These are phyloP conservation scores for Chlorella sp. DNA, from an alignment of 139 green algal species.

Conservation along the genomic window DNA sequence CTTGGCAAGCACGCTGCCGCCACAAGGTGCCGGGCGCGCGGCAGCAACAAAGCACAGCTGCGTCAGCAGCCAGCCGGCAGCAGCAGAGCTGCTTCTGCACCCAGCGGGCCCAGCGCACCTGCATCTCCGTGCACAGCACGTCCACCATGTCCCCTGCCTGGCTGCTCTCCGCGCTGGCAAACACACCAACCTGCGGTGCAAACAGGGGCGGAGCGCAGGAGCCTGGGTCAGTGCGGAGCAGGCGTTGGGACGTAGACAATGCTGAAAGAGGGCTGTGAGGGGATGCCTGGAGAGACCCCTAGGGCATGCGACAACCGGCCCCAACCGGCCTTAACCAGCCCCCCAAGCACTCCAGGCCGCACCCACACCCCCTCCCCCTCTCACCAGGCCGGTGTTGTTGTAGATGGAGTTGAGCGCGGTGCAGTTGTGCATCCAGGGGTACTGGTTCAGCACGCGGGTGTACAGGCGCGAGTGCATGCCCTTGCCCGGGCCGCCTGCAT, in stretches of 20 bases:
- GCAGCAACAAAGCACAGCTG: neutral
- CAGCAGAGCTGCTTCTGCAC: too few relatives aligned
- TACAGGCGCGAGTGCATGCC: conserved; percentile 98
- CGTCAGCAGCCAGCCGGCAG: neutral
- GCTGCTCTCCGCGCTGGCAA: conserved; percentile 54
- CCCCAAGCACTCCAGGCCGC: neutral
- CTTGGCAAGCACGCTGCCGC: too few relatives aligned
- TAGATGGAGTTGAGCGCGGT: conserved; percentile 87
- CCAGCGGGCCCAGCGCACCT: conserved; percentile 37
- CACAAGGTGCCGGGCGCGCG: neutral
- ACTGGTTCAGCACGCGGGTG: conserved; percentile 89
- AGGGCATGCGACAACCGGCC: too few relatives aligned
- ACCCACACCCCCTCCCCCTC: conserved; percentile 21
- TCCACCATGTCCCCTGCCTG: conserved; percentile 55
- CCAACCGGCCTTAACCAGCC: neutral
- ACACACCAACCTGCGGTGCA: conserved; percentile 66
- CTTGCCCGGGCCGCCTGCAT: conserved; percentile 86
- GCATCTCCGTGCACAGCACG: conserved; percentile 58
- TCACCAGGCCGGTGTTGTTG: conserved; percentile 88
- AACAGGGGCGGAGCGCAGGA: conserved; percentile 8
- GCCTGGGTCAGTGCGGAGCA: neutral
- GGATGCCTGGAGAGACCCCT: neutral
- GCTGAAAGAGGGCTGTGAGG: neutral
- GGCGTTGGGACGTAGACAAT: too few relatives aligned
- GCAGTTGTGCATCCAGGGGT: conserved; percentile 87